Evolutionary conservation across 306 rosid species (phyloP).

Genomic region (Luffa acutangula): DNA sequence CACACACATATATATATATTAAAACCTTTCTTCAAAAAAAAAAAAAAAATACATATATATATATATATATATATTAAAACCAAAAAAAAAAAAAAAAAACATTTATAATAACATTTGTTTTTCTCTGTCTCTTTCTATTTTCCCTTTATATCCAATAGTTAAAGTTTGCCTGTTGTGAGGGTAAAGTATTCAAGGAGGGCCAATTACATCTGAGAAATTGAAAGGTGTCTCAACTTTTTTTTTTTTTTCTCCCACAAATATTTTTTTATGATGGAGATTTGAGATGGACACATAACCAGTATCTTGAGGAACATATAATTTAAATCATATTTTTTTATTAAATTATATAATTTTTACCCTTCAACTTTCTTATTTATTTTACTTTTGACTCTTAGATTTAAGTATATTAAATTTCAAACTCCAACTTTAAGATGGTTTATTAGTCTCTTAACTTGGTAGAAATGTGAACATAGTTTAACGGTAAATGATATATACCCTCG

Average conservation of each 20-base stretch:
- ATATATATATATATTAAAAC: too few species aligned
- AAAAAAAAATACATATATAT: too few species aligned
- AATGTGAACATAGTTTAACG: too few species aligned
- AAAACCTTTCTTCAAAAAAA: too few species aligned
- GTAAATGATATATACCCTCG: too few species aligned
- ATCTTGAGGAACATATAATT: not conserved
- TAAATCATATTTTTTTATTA: too few species aligned
- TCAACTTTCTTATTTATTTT: not conserved
- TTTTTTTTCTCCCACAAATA: not conserved
- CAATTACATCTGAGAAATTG: not conserved
- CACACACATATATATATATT: too few species aligned
- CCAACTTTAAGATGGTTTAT: not conserved
- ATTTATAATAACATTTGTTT: too few species aligned
- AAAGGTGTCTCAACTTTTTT: not conserved
- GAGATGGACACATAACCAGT: not conserved
- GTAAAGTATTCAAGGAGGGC: not conserved
- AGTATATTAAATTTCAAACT: not conserved
- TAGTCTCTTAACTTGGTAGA: too few species aligned
- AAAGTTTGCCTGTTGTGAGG: not conserved
- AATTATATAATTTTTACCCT: not conserved
- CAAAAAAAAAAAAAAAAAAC: too few species aligned
- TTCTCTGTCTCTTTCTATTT: too few species aligned
- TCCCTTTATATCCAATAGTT: not conserved
- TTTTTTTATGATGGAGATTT: not conserved
- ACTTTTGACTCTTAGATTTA: not conserved